Conservation (phyloP, 164 flowering plant genomes). For the Euptelea pleiosperma region DNA sequence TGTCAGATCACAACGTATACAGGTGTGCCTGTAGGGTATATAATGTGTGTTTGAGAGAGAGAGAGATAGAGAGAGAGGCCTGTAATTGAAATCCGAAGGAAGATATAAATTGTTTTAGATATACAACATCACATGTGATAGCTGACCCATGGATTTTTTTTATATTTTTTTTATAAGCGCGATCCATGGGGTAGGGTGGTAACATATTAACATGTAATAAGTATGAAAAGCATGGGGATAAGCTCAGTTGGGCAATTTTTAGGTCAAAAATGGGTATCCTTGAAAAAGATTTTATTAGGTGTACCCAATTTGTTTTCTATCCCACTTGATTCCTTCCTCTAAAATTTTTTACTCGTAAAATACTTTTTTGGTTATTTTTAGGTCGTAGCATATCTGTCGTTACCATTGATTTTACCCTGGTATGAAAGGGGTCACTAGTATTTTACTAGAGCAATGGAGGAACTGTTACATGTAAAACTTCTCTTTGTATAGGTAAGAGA, state of each 20-base stretch:
- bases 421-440: not conserved
- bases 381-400: constrained; percentile 6
- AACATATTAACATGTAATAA: not conserved
- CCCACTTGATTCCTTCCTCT: not conserved
- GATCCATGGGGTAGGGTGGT: not conserved
- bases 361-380: constrained; percentile 2
- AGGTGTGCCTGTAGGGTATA: constrained; percentile 26
- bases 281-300: too few species aligned
- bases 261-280: too few species aligned
- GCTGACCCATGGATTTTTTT: too few species aligned
- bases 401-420: not conserved
- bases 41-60: not conserved
- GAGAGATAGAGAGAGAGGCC: not conserved
- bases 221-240: not conserved
- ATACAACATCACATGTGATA: not conserved
- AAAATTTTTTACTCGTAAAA: not conserved
- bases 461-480: not conserved
- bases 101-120: not conserved
- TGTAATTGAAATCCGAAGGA: constrained; percentile 7
- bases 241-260: too few species aligned
- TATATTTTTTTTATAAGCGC: too few species aligned
- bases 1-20: constrained; percentile 34
- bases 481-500: not conserved
- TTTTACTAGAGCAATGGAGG: not conserved
- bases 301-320: too few species aligned